A percentile compares a stretch with the other conserved stretches of the same genome.
Conservation (phyloP, 441 rosid species). For the Brassica balearica region DNA sequence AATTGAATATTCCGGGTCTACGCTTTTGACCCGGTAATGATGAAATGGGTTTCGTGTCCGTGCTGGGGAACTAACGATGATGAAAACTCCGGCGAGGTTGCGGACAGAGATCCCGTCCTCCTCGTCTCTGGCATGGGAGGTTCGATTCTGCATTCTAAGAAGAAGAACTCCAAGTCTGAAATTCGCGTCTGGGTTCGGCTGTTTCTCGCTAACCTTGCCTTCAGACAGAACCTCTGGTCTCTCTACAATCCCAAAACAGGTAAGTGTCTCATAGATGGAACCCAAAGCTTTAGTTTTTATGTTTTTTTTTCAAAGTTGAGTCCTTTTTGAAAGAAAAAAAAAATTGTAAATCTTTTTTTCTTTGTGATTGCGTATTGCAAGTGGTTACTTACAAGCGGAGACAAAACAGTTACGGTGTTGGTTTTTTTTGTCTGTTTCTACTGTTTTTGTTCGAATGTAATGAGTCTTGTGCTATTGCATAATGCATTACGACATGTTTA, state of each 20-base stretch:
- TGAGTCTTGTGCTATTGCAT: background rate
- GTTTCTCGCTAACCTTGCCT: constrained; percentile 78
- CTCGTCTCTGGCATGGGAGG: constrained; percentile 86
- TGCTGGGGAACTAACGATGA: constrained; percentile 53
- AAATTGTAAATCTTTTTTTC: no score
- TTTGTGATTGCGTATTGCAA: constrained; percentile 3
- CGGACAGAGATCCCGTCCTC: constrained; percentile 61
- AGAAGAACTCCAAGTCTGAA: constrained; percentile 60
- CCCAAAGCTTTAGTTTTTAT: no score
- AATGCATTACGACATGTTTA: background rate
- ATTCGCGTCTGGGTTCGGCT: constrained; percentile 88
- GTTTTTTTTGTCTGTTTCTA: background rate
- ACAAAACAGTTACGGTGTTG: background rate
- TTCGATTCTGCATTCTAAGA: constrained; percentile 76
- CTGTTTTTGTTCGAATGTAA: background rate
- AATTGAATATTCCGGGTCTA: constrained; percentile 33
- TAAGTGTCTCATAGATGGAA: constrained; percentile 10
- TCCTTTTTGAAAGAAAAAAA: no score
- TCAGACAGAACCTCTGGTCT: constrained; percentile 82
- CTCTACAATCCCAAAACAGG: constrained; percentile 79
- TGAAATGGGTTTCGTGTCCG: constrained; percentile 52
- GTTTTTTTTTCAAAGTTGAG: background rate
- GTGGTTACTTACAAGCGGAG: background rate
- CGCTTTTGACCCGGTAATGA: constrained; percentile 24
- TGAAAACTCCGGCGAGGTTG: constrained; percentile 32